Evolutionary conservation across 2,329 filamentous ascomycete species (phyloP).

Genomic region (Microsporum ferrugineum): DNA sequence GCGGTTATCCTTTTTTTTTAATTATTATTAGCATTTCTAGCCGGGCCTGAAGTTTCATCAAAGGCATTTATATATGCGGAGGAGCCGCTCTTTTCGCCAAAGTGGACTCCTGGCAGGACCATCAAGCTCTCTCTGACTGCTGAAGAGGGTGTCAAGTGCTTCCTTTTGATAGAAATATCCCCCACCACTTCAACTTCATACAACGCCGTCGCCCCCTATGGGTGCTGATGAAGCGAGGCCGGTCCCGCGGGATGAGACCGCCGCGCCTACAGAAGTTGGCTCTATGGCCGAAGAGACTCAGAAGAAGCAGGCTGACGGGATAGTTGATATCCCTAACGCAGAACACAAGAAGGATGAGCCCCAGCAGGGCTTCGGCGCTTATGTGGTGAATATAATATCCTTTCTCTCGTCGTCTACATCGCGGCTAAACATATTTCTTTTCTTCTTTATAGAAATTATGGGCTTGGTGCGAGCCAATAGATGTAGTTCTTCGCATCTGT

Average conservation of each 20-base stretch:
- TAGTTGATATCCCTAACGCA: conserved; percentile 9
- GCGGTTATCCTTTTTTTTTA: not conserved
- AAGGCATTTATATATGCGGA: not conserved
- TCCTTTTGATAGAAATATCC: not conserved
- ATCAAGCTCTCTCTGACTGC: not conserved
- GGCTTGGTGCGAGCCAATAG: conserved; percentile 11
- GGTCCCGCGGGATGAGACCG: not conserved
- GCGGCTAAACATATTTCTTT: not conserved
- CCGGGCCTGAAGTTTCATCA: not conserved
- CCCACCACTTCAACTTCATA: not conserved
- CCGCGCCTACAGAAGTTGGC: not conserved
- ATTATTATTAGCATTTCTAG: not conserved
- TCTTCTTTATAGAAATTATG: conserved; percentile 10
- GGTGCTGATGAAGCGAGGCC: not conserved
- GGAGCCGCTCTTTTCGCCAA: not conserved
- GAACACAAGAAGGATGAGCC: conserved; percentile 6
- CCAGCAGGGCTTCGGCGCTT: conserved; percentile 10
- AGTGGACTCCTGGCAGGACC: not conserved
- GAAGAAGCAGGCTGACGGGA: conserved; percentile 3
- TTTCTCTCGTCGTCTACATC: not conserved
- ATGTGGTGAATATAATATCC: conserved; percentile 9
- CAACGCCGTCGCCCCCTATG: not conserved
- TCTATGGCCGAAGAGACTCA: not conserved
- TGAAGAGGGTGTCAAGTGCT: not conserved
- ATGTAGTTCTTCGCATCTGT: conserved; percentile 9